Percentiles rank a stretch among this genome's conserved stretches.
These are phyloP conservation scores for Wickerhamiella dianesei DNA, from an alignment of 805 yeast genomes.

Conservation along the genomic window DNA sequence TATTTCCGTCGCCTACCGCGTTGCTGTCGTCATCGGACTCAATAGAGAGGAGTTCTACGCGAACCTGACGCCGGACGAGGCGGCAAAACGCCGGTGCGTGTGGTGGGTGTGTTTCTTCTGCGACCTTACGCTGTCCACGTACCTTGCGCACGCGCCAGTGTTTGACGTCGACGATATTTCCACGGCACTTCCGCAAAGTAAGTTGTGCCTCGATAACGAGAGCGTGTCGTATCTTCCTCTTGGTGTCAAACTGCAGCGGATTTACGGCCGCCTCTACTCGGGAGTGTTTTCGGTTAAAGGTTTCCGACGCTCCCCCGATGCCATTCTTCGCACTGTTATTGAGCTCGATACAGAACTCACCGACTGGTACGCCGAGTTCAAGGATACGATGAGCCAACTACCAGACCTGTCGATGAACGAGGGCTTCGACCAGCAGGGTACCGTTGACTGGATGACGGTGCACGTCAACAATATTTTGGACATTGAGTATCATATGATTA, in stretches of 20 bases:
- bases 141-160: not conserved
- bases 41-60: constrained; percentile 1
- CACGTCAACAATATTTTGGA: not conserved
- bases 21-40: not conserved
- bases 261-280: not conserved
- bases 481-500: not conserved
- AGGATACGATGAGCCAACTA: not conserved
- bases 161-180: constrained; percentile 1
- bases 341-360: not conserved
- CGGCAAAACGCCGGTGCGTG: not conserved
- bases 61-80: not conserved
- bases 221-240: not conserved
- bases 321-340: not conserved
- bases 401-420: not conserved
- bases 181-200: not conserved
- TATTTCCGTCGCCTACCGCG: not conserved
- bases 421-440: not conserved
- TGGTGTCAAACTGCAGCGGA: not conserved
- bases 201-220: not conserved
- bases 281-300: not conserved
- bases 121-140: not conserved
- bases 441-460: not conserved
- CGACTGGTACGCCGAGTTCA: not conserved
- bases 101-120: constrained; percentile 1
- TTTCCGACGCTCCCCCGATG: not conserved